Evolutionary conservation across 768 basidiomycete species (phyloP).

Genomic region (Suillus luteus): DNA sequence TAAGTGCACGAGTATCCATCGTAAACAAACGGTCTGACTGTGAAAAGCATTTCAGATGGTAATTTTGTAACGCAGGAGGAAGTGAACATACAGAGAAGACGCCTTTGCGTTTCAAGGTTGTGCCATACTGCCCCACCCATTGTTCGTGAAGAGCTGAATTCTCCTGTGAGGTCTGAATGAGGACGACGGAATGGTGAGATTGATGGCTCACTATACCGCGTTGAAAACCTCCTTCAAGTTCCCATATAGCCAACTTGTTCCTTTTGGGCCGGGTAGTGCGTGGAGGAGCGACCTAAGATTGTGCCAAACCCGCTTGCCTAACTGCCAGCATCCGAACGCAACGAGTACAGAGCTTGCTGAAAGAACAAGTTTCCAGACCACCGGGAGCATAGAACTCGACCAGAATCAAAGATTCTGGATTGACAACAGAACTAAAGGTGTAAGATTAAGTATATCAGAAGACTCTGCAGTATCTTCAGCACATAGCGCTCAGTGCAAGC

Average conservation of each 20-base stretch:
- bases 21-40: constrained; percentile 51
- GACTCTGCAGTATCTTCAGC: constrained; percentile 46
- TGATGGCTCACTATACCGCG: constrained; percentile 33
- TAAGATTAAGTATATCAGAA: constrained; percentile 82
- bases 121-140: constrained; percentile 53
- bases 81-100: constrained; percentile 45
- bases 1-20: constrained; percentile 60
- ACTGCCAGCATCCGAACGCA: constrained; percentile 35
- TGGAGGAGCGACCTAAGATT: constrained; percentile 45
- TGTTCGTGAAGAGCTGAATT: constrained; percentile 36
- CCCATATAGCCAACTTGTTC: constrained; percentile 47
- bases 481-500: too few relatives aligned
- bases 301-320: constrained; percentile 31
- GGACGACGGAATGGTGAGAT: not conserved
- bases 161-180: constrained; percentile 20
- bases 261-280: constrained; percentile 53
- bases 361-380: constrained; percentile 11
- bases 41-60: not conserved
- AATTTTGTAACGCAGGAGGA: not conserved
- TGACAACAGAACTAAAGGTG: constrained; percentile 68
- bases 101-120: constrained; percentile 44
- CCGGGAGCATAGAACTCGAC: constrained; percentile 98
- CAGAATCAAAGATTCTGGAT: constrained; percentile 71
- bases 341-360: constrained; percentile 17
- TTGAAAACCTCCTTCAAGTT: constrained; percentile 47